phyloP scores from a whole-genome alignment of 345 rosid genomes.

The Lagerstroemia speciosa region DNA sequence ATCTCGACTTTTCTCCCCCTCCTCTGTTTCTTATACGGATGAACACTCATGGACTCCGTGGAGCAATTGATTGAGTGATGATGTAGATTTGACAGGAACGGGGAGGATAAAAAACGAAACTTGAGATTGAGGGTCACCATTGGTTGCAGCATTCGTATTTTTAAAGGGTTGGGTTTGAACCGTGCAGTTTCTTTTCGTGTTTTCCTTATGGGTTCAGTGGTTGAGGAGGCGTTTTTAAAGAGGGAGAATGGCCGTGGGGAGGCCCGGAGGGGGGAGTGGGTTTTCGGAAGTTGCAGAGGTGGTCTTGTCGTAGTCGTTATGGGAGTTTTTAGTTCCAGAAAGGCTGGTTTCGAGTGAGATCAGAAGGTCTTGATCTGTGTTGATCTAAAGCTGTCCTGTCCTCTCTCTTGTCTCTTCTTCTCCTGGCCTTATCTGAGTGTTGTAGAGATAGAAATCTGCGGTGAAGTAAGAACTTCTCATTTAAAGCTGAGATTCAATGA shows the following conservation, averaged over 20 bases:
- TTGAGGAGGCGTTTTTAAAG: not conserved
- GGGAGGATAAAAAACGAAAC: not conserved
- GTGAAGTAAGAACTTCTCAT: not conserved
- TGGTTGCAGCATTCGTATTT: conserved; percentile 1
- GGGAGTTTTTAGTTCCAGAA: no score
- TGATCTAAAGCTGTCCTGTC: no score
- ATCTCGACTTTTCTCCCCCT: not conserved
- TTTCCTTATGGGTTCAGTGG: conserved; percentile 3
- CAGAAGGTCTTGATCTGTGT: no score
- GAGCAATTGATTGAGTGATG: conserved; percentile 5
- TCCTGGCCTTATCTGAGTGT: not conserved
- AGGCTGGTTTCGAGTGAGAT: no score
- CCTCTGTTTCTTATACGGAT: not conserved
- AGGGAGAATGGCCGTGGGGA: not conserved
- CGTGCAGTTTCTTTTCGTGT: not conserved
- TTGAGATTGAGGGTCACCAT: not conserved
- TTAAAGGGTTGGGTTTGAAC: conserved; percentile 5
- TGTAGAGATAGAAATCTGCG: not conserved
- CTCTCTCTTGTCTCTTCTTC: not conserved
- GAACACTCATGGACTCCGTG: not conserved
- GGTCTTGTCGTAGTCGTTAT: not conserved
- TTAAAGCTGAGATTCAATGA: conserved; percentile 31
- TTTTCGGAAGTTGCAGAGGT: not conserved
- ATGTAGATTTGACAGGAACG: not conserved
- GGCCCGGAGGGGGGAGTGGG: not conserved